Base-by-base conservation (phyloP, 1,139 yeast species). In the Arxiozyma heterogenica region DNA sequence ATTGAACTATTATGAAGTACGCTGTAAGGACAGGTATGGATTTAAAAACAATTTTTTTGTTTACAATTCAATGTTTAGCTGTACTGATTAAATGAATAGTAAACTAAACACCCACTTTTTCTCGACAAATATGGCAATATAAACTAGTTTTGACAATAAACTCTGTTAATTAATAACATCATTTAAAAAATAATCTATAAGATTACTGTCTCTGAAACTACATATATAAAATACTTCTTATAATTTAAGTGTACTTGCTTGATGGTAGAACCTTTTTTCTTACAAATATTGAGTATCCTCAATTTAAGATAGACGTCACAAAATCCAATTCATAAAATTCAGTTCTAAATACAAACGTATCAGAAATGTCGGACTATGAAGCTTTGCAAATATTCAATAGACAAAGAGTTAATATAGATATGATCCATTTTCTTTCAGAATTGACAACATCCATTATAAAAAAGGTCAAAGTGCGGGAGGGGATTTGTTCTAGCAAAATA, bases 381-480 rank as follows among this genome's bases (percentile, higher is more conserved):
- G 96, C 96, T 5, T 79, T 91, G 56, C 80, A 81, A 62, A 73
- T 80, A 54, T 91, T 91, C 66, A 76, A 89, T 57, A 80, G 85
- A 71, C 86, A 81, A 68, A 88, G 94, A 41, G 95, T 91, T 54
- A 75, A 81, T 53, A 72, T 79, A 49, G 86, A 86, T 56, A 91
- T 91, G 98, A 81, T 91, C 53, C 78, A 80, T 55, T 86, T 84
- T 67, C 76, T 91, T 61, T 96, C 86, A 11, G 77, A 88, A 41
- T 86, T 95, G 53, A 88, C 98, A 39, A 76, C 78, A 57, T 82
- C 95, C 4, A 87, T 91, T 56, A 87, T 91, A 61, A 83, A 82
- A 62, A 77, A 81, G 38, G 77, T 41, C 22, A 44, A 47, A 46
- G 8, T 20, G 6, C 22, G 30, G 25, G 20, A 41, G 11, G 41